Base-by-base conservation (phyloP, 768 basidiomycete species). In the Boletus barrowsii region DNA sequence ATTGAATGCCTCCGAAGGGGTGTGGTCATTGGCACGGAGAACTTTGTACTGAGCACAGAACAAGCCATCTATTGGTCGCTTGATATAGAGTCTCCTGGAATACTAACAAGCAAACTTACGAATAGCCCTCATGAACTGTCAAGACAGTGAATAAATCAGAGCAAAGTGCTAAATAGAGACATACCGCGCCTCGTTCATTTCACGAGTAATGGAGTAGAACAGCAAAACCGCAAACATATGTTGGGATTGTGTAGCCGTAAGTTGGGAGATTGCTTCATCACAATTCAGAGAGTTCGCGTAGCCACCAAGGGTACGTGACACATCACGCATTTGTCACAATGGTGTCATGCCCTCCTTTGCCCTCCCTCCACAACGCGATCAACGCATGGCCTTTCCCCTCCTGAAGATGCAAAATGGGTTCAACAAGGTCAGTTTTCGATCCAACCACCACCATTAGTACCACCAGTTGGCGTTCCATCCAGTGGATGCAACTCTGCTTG, bases 31-130 rank as follows among this genome's bases (percentile, higher is more conserved):
- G 69, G 88, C 90, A 69, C 94, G 92, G 66, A 97, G 90, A 55
- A 96, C 88, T 81, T 94, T 86, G 84, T 98, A 99, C 76, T 99
- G 97, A 39, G 97, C 97, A 64, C 94, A 81, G 90, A 99, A 98
- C 69, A 99, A 83, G 62, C 97, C 97, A 87, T 99, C 88, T 90
- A 55, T 45, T 40, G 10, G 36, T 26, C 33, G 43, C 18, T 17
- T 67, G 45, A 61, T 62, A 55, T 1, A 20, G 8, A 11, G 24
- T 43, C 5, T 2, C 9, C 9, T 17, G 42, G 22, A 22, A 22
- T 22, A 22, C 22, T 22, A 22, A 22, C 22, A 22, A 22, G 3
- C 22, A 22, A 22, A 22, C 22, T 22, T 22, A 22, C 22, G 22
- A 22, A 22, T 22, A 22, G 22, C 22, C 22, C 22, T 3, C 22